A percentile compares a stretch with the other conserved stretches of the same genome.
phyloP scores from a whole-genome alignment of 1,284 basidiomycete species.

The Megacollybia platyphylla region DNA sequence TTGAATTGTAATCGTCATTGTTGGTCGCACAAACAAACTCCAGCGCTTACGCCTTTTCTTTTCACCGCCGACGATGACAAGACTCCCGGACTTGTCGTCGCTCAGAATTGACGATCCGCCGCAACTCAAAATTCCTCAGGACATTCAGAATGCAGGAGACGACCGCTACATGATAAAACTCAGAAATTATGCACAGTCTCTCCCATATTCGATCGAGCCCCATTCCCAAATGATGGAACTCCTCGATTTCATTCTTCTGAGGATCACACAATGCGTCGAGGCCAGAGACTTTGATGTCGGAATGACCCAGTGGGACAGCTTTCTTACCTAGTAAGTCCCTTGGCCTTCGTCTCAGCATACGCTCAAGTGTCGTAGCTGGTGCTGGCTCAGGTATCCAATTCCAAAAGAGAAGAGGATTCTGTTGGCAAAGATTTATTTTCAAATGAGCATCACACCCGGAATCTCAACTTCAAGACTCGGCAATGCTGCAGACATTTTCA shows the following conservation, averaged over 20 bases:
- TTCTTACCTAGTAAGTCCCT: conserved; percentile 55
- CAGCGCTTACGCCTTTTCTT: conserved; percentile 1
- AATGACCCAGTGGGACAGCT: conserved; percentile 67
- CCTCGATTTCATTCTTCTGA: conserved; percentile 66
- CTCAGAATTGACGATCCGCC: conserved; percentile 26
- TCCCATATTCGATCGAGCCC: conserved; percentile 79
- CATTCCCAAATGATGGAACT: conserved; percentile 71
- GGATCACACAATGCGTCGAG: conserved; percentile 61
- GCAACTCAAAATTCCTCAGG: conserved; percentile 5
- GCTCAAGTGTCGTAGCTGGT: conserved; percentile 44
- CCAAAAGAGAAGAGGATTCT: conserved; percentile 68
- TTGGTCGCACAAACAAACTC: not conserved
- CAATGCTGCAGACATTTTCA: conserved; percentile 45
- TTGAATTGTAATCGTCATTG: not conserved
- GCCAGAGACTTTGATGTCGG: conserved; percentile 75
- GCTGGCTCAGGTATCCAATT: conserved; percentile 76
- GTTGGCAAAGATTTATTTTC: conserved; percentile 75
- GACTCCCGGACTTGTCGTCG: conserved; percentile 33
- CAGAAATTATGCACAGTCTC: conserved; percentile 40
- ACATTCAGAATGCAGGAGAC: conserved; percentile 22
- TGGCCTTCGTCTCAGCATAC: conserved; percentile 1
- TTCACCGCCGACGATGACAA: conserved; percentile 18
- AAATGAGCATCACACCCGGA: conserved; percentile 48
- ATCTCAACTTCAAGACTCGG: conserved; percentile 48
- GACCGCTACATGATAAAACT: conserved; percentile 45